phyloP scores from a whole-genome alignment of 2,329 filamentous ascomycete species.

The Ascochyta clinopodiicola region DNA sequence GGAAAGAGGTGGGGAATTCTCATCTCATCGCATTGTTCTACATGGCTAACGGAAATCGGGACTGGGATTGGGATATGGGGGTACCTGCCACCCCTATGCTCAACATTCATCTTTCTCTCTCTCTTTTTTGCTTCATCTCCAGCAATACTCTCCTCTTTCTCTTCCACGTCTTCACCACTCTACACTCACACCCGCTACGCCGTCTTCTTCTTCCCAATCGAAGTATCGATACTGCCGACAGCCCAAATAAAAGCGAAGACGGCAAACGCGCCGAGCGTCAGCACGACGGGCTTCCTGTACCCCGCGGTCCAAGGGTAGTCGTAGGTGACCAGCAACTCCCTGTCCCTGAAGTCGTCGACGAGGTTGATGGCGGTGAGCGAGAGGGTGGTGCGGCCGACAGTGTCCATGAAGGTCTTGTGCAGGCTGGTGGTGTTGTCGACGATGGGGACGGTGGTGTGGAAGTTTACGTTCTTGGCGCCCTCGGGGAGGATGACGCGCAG shows the following conservation, averaged over 20 bases:
- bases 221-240: conserved; percentile 79
- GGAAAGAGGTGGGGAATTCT: neutral
- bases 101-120: neutral
- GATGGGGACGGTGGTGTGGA: conserved; percentile 75
- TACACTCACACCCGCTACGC: conserved; percentile 20
- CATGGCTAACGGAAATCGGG: conserved; percentile 20
- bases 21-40: conserved; percentile 25
- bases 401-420: conserved; percentile 94
- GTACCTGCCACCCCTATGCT: conserved; percentile 4
- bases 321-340: conserved; percentile 85
- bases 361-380: conserved; percentile 83
- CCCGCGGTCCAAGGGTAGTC: conserved; percentile 77
- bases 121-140: neutral
- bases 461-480: conserved; percentile 85
- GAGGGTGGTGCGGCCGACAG: conserved; percentile 82
- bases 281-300: conserved; percentile 84
- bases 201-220: conserved; percentile 69
- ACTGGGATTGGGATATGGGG: conserved; percentile 9
- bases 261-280: conserved; percentile 75
- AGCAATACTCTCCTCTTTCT: neutral
- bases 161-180: neutral
- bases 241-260: conserved; percentile 78
- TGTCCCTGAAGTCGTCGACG: conserved; percentile 86
- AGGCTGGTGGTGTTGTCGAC: conserved; percentile 65
- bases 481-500: conserved; percentile 88